Evolutionary conservation across 2,329 filamentous ascomycete species (phyloP).

Genomic region (Penicillium expansum): DNA sequence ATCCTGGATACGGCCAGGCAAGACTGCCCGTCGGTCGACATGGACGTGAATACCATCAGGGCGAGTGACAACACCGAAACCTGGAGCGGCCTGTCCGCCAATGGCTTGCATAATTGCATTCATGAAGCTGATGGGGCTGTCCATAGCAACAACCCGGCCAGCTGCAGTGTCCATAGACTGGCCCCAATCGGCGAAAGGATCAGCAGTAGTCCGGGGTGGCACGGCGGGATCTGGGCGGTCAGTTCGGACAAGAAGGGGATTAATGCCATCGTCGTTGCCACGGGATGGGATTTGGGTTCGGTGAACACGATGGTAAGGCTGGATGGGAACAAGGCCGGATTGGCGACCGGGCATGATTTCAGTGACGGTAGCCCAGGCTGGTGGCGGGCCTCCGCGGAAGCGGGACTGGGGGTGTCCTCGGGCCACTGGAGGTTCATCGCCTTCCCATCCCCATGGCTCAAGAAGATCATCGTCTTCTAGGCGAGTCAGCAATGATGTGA

Average conservation of each 20-base stretch:
- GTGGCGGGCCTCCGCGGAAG: slow-evolving; percentile 54
- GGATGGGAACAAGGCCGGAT: slow-evolving; percentile 38
- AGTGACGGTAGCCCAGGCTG: slow-evolving; percentile 63
- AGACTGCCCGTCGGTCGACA: slow-evolving; percentile 51
- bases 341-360: slow-evolving; percentile 55
- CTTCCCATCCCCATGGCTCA: slow-evolving; percentile 52
- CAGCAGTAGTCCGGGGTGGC: slow-evolving; percentile 38
- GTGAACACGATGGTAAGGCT: slow-evolving; percentile 44
- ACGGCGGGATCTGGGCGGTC: slow-evolving; percentile 34
- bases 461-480: slow-evolving; percentile 37
- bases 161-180: slow-evolving; percentile 51
- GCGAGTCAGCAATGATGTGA: slow-evolving; percentile 32
- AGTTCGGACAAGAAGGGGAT: slow-evolving; percentile 75
- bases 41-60: slow-evolving; percentile 56
- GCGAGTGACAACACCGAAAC: slow-evolving; percentile 43
- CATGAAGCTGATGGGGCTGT: slow-evolving; percentile 56
- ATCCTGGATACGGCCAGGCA: slow-evolving; percentile 55
- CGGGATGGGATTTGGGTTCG: slow-evolving; percentile 49
- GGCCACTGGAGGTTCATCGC: slow-evolving; percentile 50
- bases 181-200: slow-evolving; percentile 53
- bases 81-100: slow-evolving; percentile 43
- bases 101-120: slow-evolving; percentile 59
- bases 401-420: slow-evolving; percentile 51
- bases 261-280: slow-evolving; percentile 74
- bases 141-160: slow-evolving; percentile 45